A percentile compares a stretch with the other conserved stretches of the same genome.
Evolutionary conservation across 441 rosid species (phyloP).

Genomic region (Pelargonium australe): DNA sequence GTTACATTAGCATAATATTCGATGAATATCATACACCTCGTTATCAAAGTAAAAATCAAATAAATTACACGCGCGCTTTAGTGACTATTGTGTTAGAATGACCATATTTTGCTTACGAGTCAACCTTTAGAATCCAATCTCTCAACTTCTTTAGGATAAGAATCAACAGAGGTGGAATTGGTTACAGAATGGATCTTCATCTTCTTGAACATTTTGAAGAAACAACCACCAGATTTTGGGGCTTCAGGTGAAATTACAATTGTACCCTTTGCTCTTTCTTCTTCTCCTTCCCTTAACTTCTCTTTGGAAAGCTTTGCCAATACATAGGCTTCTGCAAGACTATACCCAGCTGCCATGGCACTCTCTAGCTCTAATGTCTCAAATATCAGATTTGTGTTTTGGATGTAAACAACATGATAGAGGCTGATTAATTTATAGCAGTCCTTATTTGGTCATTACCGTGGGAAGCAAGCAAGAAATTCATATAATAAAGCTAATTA

Average conservation of each 20-base stretch:
- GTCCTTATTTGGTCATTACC: neutral
- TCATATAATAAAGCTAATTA: neutral
- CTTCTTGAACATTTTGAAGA: neutral
- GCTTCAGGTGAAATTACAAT: neutral
- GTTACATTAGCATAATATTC: too few relatives aligned
- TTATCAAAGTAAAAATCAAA: too few relatives aligned
- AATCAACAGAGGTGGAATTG: neutral
- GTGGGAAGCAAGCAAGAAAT: neutral
- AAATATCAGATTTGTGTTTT: neutral
- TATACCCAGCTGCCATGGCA: neutral
- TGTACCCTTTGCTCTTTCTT: neutral
- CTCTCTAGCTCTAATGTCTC: neutral
- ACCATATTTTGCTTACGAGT: neutral
- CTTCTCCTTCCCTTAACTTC: neutral
- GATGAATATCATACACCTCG: too few relatives aligned
- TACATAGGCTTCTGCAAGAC: slow-evolving; percentile 5
- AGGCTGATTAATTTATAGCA: neutral
- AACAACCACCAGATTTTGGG: neutral
- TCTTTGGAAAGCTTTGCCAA: slow-evolving; percentile 2
- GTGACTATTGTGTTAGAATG: too few relatives aligned
- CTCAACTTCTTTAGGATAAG: neutral
- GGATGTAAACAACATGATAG: neutral
- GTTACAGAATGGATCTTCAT: neutral
- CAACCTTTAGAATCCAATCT: neutral
- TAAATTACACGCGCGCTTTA: too few relatives aligned